Percentiles rank a stretch among this genome's conserved stretches.
Conservation (phyloP, 345 rosid genomes). For the Bretschneidera sinensis region DNA sequence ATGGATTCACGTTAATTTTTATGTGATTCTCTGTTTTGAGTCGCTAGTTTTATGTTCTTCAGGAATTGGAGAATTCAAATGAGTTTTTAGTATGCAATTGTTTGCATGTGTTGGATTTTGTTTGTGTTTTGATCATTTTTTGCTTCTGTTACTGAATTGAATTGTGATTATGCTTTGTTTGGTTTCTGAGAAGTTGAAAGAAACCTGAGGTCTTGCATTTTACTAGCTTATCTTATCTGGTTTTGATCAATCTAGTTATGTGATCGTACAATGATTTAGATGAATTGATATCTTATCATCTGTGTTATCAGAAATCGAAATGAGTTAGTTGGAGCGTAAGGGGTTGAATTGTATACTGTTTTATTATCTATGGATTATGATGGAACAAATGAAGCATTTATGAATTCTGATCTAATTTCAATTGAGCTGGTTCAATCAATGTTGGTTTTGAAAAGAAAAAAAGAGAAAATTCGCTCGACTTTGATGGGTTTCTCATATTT, state of each 20-base stretch:
- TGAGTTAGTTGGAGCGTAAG: constrained; percentile 17
- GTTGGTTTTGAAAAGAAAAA: not conserved
- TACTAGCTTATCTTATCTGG: not conserved
- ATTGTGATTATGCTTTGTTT: too few relatives aligned
- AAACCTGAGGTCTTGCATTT: constrained; percentile 9
- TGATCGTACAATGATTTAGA: constrained; percentile 13
- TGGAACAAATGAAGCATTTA: not conserved
- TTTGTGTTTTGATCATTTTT: constrained; percentile 8
- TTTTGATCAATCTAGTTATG: not conserved
- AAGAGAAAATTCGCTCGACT: not conserved
- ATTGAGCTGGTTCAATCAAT: constrained; percentile 1
- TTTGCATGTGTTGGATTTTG: constrained; percentile 12
- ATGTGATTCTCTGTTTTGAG: constrained; percentile 15
- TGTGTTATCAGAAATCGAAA: not conserved
- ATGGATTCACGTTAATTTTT: constrained; percentile 16
- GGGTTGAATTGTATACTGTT: constrained; percentile 11
- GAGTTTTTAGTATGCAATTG: not conserved
- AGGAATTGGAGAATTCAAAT: not conserved
- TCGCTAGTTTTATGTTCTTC: too few relatives aligned
- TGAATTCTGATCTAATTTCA: constrained; percentile 19
- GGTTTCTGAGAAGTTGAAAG: not conserved
- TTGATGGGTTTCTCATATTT: not conserved
- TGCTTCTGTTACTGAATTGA: constrained; percentile 1
- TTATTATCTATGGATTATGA: constrained; percentile 5
- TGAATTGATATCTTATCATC: constrained; percentile 2